Evolutionary conservation across 176 grass and related monocot genomes (phyloP).

Genomic region (Lolium perenne): DNA sequence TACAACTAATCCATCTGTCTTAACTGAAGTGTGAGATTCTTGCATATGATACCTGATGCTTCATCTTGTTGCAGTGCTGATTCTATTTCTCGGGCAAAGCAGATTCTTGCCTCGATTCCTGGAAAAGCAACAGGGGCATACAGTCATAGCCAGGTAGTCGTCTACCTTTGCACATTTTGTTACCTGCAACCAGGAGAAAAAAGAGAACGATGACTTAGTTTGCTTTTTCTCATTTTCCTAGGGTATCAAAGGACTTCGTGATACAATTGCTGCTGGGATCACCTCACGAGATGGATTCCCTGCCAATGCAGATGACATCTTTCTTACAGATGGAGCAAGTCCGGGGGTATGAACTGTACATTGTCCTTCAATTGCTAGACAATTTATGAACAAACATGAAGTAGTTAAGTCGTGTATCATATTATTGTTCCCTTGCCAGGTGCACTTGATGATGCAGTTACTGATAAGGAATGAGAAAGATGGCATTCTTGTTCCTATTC

Average conservation of each 20-base stretch:
- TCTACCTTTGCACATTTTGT: constrained; percentile 33
- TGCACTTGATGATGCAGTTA: constrained; percentile 99
- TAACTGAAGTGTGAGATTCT: constrained; percentile 26
- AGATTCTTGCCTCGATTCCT: constrained; percentile 74
- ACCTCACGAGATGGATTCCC: constrained; percentile 82
- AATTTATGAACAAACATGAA: constrained; percentile 38
- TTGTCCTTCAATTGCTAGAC: background rate
- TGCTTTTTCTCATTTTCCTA: constrained; percentile 51
- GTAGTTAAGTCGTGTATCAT: constrained; percentile 19
- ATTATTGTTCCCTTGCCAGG: constrained; percentile 51
- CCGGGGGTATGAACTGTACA: constrained; percentile 67
- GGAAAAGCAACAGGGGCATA: constrained; percentile 95
- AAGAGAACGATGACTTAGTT: constrained; percentile 28
- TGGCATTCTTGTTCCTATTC: constrained; percentile 95
- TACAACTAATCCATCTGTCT: background rate
- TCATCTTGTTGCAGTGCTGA: constrained; percentile 67
- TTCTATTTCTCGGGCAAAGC: constrained; percentile 80
- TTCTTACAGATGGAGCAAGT: constrained; percentile 96
- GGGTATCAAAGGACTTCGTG: constrained; percentile 94
- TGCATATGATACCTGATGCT: constrained; percentile 32
- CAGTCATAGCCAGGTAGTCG: constrained; percentile 90
- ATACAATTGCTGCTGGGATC: constrained; percentile 95
- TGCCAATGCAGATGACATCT: constrained; percentile 97
- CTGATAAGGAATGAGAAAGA: constrained; percentile 93
- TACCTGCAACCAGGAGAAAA: constrained; percentile 27